A percentile compares a stretch with the other conserved stretches of the same genome.
Evolutionary conservation across 306 rosid genomes (phyloP).

Genomic region (Lupinus albus): DNA sequence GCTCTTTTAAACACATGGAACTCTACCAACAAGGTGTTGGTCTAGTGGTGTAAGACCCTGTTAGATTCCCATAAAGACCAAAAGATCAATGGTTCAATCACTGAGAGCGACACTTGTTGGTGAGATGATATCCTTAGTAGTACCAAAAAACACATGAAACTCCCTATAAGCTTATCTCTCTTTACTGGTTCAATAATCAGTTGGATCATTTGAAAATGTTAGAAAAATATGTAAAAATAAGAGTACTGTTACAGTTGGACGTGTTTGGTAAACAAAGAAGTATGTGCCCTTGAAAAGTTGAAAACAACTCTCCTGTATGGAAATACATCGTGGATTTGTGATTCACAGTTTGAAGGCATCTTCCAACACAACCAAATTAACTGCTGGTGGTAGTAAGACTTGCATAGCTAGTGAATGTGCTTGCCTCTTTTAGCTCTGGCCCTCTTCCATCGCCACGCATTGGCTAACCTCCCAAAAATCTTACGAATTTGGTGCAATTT

Average conservation of each 20-base stretch:
- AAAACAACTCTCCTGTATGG: constrained; percentile 58
- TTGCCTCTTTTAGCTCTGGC: constrained; percentile 56
- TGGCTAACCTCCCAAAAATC: constrained; percentile 54
- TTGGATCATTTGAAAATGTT: too few species aligned
- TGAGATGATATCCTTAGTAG: too few species aligned
- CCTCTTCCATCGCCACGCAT: constrained; percentile 56
- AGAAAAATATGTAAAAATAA: not conserved
- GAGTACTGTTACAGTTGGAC: not conserved
- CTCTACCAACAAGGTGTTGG: too few species aligned
- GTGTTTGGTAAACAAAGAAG: constrained; percentile 3
- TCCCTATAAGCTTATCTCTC: too few species aligned
- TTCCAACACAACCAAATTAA: constrained; percentile 18
- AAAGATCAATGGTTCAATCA: too few species aligned
- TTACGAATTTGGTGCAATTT: constrained; percentile 58
- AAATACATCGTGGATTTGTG: constrained; percentile 29
- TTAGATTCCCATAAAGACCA: too few species aligned
- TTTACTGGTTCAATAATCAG: too few species aligned
- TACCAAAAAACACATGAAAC: too few species aligned
- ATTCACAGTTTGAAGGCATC: constrained; percentile 35
- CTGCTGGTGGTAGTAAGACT: not conserved
- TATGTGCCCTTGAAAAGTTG: constrained; percentile 2
- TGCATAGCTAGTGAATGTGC: constrained; percentile 24
- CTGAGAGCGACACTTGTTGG: too few species aligned
- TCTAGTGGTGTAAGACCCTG: too few species aligned
- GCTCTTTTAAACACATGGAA: too few species aligned